Percentiles rank a stretch among this genome's conserved stretches.
Conservation (phyloP, 2,329 filamentous ascomycete genomes). For the Fusarium coffeatum region DNA sequence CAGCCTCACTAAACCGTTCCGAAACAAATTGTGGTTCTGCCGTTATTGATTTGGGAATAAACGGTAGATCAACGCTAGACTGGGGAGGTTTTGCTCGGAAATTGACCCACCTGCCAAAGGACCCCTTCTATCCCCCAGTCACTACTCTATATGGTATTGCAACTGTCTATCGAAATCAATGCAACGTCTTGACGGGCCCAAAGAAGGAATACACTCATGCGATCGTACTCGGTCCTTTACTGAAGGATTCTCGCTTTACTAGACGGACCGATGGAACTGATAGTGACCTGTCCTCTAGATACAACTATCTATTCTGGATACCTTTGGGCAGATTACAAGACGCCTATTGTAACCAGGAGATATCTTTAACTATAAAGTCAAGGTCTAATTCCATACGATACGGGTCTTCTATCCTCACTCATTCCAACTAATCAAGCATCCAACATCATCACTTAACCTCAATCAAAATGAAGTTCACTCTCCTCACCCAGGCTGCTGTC, state of each 20-base stretch:
- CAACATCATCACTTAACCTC: fast-evolving
- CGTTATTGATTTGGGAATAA: not conserved
- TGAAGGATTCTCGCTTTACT: not conserved
- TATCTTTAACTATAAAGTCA: not conserved
- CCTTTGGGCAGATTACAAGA: not conserved
- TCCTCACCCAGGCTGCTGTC: not conserved
- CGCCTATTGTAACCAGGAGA: fast-evolving
- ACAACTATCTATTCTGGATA: not conserved
- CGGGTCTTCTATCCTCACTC: not conserved
- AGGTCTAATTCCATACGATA: fast-evolving
- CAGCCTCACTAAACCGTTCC: not conserved
- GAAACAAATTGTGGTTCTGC: not conserved
- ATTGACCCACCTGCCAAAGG: not conserved
- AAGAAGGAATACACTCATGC: not conserved
- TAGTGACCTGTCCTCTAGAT: not conserved
- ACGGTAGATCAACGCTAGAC: not conserved
- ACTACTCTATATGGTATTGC: not conserved
- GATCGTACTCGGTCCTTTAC: not conserved
- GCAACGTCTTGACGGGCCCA: not conserved
- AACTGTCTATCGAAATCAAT: not conserved
- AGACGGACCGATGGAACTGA: not conserved
- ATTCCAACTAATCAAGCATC: not conserved
- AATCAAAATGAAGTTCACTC: constrained; percentile 1
- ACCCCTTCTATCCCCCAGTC: not conserved
- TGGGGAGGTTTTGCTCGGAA: not conserved